A percentile compares a stretch with the other conserved stretches of the same genome.
These are phyloP conservation scores for Taiwanofungus camphoratus DNA, from an alignment of 1,284 basidiomycete species.

Conservation along the genomic window DNA sequence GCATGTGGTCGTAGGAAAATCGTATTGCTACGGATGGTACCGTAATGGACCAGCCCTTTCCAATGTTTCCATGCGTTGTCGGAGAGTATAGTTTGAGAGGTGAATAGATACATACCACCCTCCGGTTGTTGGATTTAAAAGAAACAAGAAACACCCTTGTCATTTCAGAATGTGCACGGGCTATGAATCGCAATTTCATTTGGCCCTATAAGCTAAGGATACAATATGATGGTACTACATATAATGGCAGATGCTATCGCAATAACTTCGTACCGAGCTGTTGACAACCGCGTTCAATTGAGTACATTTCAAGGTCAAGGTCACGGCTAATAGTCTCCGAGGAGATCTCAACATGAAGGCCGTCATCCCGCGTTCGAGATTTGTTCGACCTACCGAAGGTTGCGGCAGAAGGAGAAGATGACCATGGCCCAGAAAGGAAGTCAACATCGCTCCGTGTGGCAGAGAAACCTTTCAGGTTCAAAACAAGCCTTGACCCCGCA, in stretches of 20 bases:
- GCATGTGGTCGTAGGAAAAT: no score
- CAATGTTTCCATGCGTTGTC: neutral
- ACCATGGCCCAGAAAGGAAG: slow-evolving; percentile 12
- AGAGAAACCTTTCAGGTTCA: slow-evolving; percentile 27
- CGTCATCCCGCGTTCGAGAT: neutral
- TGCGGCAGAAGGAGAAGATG: slow-evolving; percentile 6
- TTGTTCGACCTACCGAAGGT: slow-evolving; percentile 3
- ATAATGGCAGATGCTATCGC: neutral
- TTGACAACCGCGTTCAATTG: slow-evolving; percentile 26
- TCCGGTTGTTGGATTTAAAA: neutral
- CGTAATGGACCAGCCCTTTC: neutral
- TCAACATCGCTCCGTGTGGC: slow-evolving; percentile 17
- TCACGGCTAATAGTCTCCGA: neutral
- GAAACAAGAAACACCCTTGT: neutral
- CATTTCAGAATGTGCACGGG: neutral
- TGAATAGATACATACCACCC: no score
- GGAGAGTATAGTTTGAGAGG: no score
- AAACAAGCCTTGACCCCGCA: slow-evolving; percentile 24
- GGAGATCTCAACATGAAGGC: slow-evolving; percentile 6
- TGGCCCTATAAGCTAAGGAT: slow-evolving; percentile 8
- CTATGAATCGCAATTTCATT: neutral
- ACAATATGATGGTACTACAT: slow-evolving; percentile 7
- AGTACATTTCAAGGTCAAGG: slow-evolving; percentile 25
- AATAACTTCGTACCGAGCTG: slow-evolving; percentile 24
- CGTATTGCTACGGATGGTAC: neutral